These are phyloP conservation scores for Tephrocybe sp. DNA, from an alignment of 768 basidiomycete species.

Conservation along the genomic window DNA sequence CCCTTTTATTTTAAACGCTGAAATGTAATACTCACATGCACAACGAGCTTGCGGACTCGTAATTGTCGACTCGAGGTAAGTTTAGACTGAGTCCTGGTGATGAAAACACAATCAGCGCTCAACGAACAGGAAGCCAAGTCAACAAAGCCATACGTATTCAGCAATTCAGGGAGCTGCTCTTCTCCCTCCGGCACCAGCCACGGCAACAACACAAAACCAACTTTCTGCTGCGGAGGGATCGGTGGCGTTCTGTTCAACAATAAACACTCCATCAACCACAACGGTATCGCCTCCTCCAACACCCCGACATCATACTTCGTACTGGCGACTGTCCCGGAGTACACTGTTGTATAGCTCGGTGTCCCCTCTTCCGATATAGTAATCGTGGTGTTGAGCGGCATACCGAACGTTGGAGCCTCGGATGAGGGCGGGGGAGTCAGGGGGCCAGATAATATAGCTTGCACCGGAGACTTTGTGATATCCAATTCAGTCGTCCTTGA, in stretches of 20 bases:
- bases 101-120: conserved; percentile 5
- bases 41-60: conserved; percentile 78
- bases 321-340: conserved; percentile 67
- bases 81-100: conserved; percentile 67
- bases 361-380: conserved; percentile 80
- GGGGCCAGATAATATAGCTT: conserved; percentile 51
- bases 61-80: conserved; percentile 86
- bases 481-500: conserved; percentile 17
- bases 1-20: not conserved
- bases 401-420: conserved; percentile 68
- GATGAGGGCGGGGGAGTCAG: conserved; percentile 63
- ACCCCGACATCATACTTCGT: conserved; percentile 35
- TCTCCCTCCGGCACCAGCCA: conserved; percentile 57
- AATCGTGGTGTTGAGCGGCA: conserved; percentile 60
- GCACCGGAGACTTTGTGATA: conserved; percentile 46
- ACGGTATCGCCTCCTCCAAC: conserved; percentile 77
- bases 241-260: conserved; percentile 60
- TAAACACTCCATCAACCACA: conserved; percentile 89
- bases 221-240: conserved; percentile 57
- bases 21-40: conserved; percentile 56
- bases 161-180: conserved; percentile 72
- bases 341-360: conserved; percentile 73
- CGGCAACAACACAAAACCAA: conserved; percentile 89
- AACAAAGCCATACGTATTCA: conserved; percentile 66
- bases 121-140: not conserved